A percentile compares a stretch with the other conserved stretches of the same genome.
Conservation (phyloP, 768 basidiomycete genomes). For the Termitomyces sp. region DNA sequence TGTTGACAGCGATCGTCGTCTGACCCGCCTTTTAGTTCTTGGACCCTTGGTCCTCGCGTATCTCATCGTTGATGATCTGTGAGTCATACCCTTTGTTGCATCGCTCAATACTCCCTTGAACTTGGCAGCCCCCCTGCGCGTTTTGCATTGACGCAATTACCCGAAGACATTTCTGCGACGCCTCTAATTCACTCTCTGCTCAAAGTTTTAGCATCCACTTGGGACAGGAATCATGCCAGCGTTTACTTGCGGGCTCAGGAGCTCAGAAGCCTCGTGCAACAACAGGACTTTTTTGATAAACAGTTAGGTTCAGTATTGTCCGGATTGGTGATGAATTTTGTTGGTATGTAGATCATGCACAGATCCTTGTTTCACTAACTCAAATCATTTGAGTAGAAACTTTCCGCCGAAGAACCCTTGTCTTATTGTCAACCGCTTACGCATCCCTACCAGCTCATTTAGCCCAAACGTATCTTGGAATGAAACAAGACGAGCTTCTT, state of each 20-base stretch:
- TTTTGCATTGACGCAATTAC: conserved; percentile 51
- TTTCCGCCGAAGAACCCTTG: conserved; percentile 55
- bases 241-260: conserved; percentile 46
- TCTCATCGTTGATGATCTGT: conserved; percentile 62
- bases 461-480: conserved; percentile 54
- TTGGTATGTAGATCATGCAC: conserved; percentile 36
- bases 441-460: conserved; percentile 50
- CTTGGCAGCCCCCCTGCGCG: conserved; percentile 50
- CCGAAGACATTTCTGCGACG: conserved; percentile 36
- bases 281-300: conserved; percentile 39
- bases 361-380: neutral
- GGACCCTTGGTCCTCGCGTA: conserved; percentile 62
- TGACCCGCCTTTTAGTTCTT: conserved; percentile 45
- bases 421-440: conserved; percentile 59
- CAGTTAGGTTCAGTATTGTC: conserved; percentile 42
- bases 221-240: conserved; percentile 49
- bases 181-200: conserved; percentile 44
- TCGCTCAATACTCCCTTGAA: neutral
- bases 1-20: conserved; percentile 33
- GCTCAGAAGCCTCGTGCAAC: conserved; percentile 35
- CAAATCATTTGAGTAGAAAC: conserved; percentile 32
- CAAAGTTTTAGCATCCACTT: conserved; percentile 44
- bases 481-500: conserved; percentile 33
- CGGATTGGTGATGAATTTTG: conserved; percentile 41
- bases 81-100: neutral